Percentiles rank a stretch among this genome's conserved stretches.
Evolutionary conservation across 108 stramenopile genomes (phyloP).

Genomic region (Schizochytrium sp.): DNA sequence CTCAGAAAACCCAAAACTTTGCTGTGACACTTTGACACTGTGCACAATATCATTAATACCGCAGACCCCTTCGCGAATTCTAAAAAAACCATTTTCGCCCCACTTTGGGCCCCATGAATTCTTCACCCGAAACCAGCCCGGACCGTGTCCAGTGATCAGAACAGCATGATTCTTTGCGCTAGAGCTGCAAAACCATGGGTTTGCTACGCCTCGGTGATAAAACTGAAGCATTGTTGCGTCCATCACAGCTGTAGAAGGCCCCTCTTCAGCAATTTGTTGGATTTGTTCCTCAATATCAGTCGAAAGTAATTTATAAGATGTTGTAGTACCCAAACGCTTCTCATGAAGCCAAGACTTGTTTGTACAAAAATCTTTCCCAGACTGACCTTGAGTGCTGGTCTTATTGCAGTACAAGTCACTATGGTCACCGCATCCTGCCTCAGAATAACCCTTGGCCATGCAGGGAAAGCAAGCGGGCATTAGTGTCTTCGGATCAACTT

Average conservation of each 20-base stretch:
- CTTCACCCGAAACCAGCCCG: constrained; percentile 7
- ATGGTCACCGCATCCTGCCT: constrained; percentile 1
- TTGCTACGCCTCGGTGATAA: constrained; percentile 32
- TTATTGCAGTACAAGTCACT: constrained; percentile 22
- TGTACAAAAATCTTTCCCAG: background rate
- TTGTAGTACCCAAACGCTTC: background rate
- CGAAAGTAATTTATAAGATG: background rate
- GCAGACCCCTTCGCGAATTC: constrained; percentile 12
- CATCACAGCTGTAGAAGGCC: constrained; percentile 30
- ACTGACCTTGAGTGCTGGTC: background rate
- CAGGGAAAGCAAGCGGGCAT: constrained; percentile 51
- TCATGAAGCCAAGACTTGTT: background rate
- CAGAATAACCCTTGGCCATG: constrained; percentile 24
- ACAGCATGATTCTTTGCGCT: constrained; percentile 23
- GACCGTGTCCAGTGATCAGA: constrained; percentile 1
- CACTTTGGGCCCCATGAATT: constrained; percentile 32
- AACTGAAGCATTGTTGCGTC: constrained; percentile 55
- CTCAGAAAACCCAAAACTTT: too few relatives aligned
- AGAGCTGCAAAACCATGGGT: constrained; percentile 30
- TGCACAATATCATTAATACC: constrained; percentile 39
- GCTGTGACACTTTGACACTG: background rate
- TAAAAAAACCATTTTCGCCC: constrained; percentile 30
- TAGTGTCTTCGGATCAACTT: background rate
- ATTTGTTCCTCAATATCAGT: background rate
- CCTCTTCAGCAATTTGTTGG: background rate